Conservation (phyloP, 768 basidiomycete species). For the Tulasnella calospora region DNA sequence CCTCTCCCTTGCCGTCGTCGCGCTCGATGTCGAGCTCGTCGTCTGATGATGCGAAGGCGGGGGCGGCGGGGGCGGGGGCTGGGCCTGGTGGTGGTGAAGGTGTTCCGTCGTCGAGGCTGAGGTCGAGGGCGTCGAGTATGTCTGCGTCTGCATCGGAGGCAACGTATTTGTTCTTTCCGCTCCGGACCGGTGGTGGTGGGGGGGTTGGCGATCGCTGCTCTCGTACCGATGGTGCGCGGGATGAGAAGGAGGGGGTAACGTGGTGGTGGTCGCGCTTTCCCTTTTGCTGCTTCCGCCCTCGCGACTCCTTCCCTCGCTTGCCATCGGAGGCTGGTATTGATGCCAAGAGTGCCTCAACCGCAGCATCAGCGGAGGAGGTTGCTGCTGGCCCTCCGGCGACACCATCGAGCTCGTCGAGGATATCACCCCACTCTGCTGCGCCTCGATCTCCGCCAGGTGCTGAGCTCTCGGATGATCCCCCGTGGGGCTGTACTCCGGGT, state of each 20-base stretch:
- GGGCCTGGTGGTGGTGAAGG: background rate
- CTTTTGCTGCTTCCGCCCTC: background rate
- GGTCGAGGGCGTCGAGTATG: constrained; percentile 11
- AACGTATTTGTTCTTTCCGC: background rate
- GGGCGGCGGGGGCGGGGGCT: background rate
- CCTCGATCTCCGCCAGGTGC: constrained; percentile 7
- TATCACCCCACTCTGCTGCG: background rate
- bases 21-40: background rate
- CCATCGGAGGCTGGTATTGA: constrained; percentile 5
- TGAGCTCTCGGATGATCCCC: background rate
- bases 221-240: background rate
- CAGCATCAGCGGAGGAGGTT: background rate
- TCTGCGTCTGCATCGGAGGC: constrained; percentile 11
- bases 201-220: background rate
- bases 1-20: background rate
- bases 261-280: background rate
- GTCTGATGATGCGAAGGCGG: background rate
- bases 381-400: background rate
- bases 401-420: constrained; percentile 5
- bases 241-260: background rate
- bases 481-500: background rate
- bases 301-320: background rate
- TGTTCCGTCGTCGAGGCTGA: constrained; percentile 6
- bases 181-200: too few species aligned
- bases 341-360: constrained; percentile 14